Percentiles rank a stretch among this genome's conserved stretches.
phyloP scores from a whole-genome alignment of 495 filamentous ascomycete species.

The Daldinia vernicosa region DNA sequence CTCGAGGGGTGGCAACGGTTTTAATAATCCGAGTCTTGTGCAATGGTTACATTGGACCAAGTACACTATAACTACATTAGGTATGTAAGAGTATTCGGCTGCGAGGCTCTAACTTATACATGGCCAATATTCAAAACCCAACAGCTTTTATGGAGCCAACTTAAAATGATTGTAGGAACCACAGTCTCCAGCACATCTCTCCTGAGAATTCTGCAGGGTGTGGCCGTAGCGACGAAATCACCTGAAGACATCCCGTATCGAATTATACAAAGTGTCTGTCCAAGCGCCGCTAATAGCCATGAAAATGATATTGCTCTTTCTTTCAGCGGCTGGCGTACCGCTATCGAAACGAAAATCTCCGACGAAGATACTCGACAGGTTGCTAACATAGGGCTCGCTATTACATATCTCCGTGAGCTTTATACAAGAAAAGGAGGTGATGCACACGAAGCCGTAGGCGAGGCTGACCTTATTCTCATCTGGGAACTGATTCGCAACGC shows the following conservation, averaged over 20 bases:
- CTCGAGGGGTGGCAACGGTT: neutral
- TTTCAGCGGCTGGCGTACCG: neutral
- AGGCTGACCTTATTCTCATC: neutral
- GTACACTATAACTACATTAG: neutral
- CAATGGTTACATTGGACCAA: neutral
- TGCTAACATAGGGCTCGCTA: slow-evolving; percentile 7
- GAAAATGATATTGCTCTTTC: neutral
- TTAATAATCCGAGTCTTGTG: neutral
- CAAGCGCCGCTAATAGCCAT: neutral
- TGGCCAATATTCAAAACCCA: neutral
- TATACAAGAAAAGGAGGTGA: neutral
- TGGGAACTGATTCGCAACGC: neutral
- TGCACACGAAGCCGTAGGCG: neutral
- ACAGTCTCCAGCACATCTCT: neutral
- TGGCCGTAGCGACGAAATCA: slow-evolving; percentile 5
- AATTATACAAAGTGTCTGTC: neutral
- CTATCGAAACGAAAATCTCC: neutral
- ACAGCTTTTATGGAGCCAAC: neutral
- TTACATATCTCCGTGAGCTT: slow-evolving; percentile 12
- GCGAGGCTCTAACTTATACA: neutral
- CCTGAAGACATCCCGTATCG: neutral
- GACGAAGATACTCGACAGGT: slow-evolving; percentile 8
- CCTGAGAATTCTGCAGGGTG: neutral
- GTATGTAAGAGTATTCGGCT: neutral
- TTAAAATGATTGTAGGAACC: neutral